Evolutionary conservation across 2,329 filamentous ascomycete species (phyloP).

Genomic region (Passalora sequoiae): DNA sequence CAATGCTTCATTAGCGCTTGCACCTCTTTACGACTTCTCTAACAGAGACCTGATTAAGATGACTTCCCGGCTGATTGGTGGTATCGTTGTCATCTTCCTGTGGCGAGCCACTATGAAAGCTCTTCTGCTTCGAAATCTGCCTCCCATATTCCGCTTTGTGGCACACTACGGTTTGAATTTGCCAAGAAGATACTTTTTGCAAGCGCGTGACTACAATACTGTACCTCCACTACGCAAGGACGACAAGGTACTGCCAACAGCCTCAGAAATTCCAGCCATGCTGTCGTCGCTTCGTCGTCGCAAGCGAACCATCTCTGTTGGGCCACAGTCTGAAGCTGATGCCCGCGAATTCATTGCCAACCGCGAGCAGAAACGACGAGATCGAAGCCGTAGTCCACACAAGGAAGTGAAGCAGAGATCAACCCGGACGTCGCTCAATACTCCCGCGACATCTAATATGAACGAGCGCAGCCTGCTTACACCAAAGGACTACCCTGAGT

Average conservation of each 20-base stretch:
- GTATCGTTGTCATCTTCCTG: constrained; percentile 76
- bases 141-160: constrained; percentile 80
- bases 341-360: constrained; percentile 94
- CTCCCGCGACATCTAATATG: constrained; percentile 2
- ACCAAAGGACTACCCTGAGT: constrained; percentile 14
- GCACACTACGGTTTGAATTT: constrained; percentile 74
- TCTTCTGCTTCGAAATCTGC: constrained; percentile 67
- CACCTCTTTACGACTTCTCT: constrained; percentile 31
- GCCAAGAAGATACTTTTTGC: constrained; percentile 84
- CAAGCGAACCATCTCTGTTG: constrained; percentile 78
- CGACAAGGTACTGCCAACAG: constrained; percentile 83
- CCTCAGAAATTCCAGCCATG: constrained; percentile 80
- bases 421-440: constrained; percentile 9
- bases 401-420: constrained; percentile 9
- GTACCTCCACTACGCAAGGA: constrained; percentile 69
- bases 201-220: constrained; percentile 79
- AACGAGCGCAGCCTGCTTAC: constrained; percentile 8
- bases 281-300: constrained; percentile 76
- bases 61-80: constrained; percentile 64
- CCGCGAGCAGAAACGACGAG: constrained; percentile 63
- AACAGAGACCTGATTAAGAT: constrained; percentile 62
- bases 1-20: constrained; percentile 6
- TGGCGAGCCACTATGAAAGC: constrained; percentile 93
- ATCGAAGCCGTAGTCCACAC: constrained; percentile 28
- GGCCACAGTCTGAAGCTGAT: constrained; percentile 92